Evolutionary conservation across 495 filamentous ascomycete genomes (phyloP), one percentile per base, ranked within the genome.

Genomic region (Clohesyomyces aquaticus): DNA sequence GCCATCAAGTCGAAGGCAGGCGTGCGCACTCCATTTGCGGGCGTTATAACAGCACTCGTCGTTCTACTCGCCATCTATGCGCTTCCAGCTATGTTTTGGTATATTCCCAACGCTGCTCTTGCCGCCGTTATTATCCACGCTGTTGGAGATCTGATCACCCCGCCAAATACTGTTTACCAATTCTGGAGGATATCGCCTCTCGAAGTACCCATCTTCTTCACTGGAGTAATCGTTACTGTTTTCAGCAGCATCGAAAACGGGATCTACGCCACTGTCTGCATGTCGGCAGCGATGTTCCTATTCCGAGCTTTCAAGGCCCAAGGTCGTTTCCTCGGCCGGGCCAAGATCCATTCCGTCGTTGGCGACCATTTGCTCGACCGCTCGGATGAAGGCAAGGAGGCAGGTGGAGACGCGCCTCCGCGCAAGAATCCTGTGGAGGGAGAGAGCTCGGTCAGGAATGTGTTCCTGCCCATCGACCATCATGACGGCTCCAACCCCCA

Each of bases 1-100:
- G 94, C 94, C 25, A 98, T 98, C 79, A 96, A 98, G 76, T 93
- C 92, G 0, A 98, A 98, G 79, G 93, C 95, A 42, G 94, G 94
- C 69, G 94, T 98, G 1, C 87, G 93, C 4, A 96, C 92, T 12
- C 94, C 94, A 0, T 87, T 97, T 58, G 93, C 90, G 9, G 94
- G 94, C 77, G 81, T 93, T 22, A 93, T 98, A 64, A 98, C 94
- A 8, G 93, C 90, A 0, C 19, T 87, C 16, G 85, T 98, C 9
- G 94, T 98, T 10, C 83, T 98, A 0, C 79, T 98, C n/a, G 92
- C 94, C 59, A 95, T 96, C 73, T 98, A 98, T 71, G 91, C 91
- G 18, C 80, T 98, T 18, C 86, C 95, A 3, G 87, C 89, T 4
- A 85, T 98, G 38, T 98, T 98, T 83, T 98, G 84, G 80, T 98